Evolutionary conservation across 371 early-diverging fungal species (phyloP), one percentile per base, ranked within the genome.

Genomic region (Syncephalastrum sp.): DNA sequence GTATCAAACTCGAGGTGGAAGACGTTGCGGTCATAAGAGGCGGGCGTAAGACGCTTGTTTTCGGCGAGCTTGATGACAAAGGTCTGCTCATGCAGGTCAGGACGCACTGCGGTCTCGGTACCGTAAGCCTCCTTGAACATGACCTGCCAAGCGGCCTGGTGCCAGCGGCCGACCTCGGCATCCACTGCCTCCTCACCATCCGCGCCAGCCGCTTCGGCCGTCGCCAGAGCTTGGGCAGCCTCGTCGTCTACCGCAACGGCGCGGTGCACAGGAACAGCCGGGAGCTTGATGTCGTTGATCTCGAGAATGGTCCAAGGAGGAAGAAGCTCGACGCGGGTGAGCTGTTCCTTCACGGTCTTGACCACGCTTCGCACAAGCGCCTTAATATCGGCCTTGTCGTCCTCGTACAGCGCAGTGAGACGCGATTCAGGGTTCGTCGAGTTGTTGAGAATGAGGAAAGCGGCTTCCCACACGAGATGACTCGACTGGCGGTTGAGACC

Each of bases 1-100:
- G 88, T 92, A 60, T 95, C 96, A 59, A 96, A 90, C 74, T 96
- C 96, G 47, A 96, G 80, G 73, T 96, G 96, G 88, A 96, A 93
- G 13, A 96, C 91, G 66, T 95, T 92, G 62, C 96, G 92, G 61
- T 95, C 95, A 72, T 96, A 96, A 23, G 75, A 63, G 4, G 71
- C 68, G 3, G 96, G 94, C 3, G 96, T 96, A 65, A 96, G 74
- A 19, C 95, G 89, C 46, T 81, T 74, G 78, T 90, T 87, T 57
- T 90, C 88, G 15, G 86, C 76, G 19, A 93, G 84, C 63, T 70
- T 82, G 57, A 94, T 83, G 13, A 80, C 61, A 65, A 79, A 89
- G 4, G 84, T 82, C 33, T 77, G 68, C 38, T 82, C 87, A 33
- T 78, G 76, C 14, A 86, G 57, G 56, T 91, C 91, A 4, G 92